Conservation (phyloP, 345 rosid species). For the Rhizophora apiculata region DNA sequence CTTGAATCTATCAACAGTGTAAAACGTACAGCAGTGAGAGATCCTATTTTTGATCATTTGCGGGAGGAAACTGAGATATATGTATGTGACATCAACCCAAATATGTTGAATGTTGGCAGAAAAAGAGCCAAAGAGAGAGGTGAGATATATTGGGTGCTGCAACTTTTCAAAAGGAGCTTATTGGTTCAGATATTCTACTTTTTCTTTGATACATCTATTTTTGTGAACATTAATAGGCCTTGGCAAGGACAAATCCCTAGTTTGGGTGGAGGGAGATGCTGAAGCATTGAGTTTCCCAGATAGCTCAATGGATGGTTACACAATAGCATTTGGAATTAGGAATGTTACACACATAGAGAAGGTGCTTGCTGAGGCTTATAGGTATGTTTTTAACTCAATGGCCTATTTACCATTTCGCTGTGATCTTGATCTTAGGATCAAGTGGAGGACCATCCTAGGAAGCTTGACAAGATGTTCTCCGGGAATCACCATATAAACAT, state of each 20-base stretch:
- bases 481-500: background rate
- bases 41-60: conserved; percentile 50
- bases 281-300: conserved; percentile 75
- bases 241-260: conserved; percentile 57
- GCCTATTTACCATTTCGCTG: background rate
- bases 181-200: conserved; percentile 14
- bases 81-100: conserved; percentile 87
- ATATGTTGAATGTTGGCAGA: conserved; percentile 86
- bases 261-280: conserved; percentile 93
- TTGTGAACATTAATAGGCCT: conserved; percentile 18
- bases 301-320: conserved; percentile 86
- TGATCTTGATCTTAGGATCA: background rate
- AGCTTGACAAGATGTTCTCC: background rate
- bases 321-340: conserved; percentile 96
- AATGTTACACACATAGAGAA: conserved; percentile 96
- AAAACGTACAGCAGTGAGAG: conserved; percentile 53
- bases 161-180: background rate
- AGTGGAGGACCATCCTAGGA: background rate
- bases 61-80: conserved; percentile 77
- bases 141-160: conserved; percentile 18
- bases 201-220: background rate
- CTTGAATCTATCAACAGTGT: conserved; percentile 54
- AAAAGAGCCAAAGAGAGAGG: conserved; percentile 83
- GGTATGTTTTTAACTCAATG: conserved; percentile 17
- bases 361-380: conserved; percentile 82